These are phyloP conservation scores for Penicillium sclerotiorum DNA, from an alignment of 2,329 filamentous ascomycete species.

Conservation along the genomic window DNA sequence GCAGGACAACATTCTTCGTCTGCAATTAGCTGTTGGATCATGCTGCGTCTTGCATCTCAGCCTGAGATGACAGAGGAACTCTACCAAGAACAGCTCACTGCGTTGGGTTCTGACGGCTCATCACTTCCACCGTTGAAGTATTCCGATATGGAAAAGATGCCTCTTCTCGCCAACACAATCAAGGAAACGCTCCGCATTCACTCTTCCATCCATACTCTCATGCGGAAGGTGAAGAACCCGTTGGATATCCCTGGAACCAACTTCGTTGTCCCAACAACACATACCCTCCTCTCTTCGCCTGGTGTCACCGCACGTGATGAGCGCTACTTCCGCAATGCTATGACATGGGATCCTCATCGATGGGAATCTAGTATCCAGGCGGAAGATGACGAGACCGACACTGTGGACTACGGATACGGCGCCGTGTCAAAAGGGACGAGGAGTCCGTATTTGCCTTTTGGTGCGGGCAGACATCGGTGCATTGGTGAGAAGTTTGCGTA, in stretches of 20 bases:
- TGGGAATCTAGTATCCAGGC: constrained; percentile 54
- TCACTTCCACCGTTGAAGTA: constrained; percentile 60
- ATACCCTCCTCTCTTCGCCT: constrained; percentile 79
- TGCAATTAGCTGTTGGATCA: constrained; percentile 75
- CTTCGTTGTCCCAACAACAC: constrained; percentile 75
- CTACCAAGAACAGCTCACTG: constrained; percentile 64
- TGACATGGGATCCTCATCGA: constrained; percentile 63
- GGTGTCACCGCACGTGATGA: constrained; percentile 64
- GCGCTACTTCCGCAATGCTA: constrained; percentile 63
- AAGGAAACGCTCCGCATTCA: constrained; percentile 74
- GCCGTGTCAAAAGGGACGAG: constrained; percentile 62
- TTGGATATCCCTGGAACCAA: constrained; percentile 57
- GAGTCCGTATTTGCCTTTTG: constrained; percentile 70
- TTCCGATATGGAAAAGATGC: constrained; percentile 61
- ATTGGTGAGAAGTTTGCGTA: constrained; percentile 79
- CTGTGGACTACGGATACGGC: constrained; percentile 65
- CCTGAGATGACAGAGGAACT: constrained; percentile 72
- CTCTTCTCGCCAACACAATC: constrained; percentile 65
- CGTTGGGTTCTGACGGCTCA: constrained; percentile 50
- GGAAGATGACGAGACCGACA: constrained; percentile 53
- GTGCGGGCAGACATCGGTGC: constrained; percentile 71
- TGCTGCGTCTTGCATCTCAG: constrained; percentile 70
- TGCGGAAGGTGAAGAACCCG: constrained; percentile 71
- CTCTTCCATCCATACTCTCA: constrained; percentile 71
- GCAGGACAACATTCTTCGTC: constrained; percentile 81